These are phyloP conservation scores for Erythrophleum ivorense DNA, from an alignment of 331 rosid genomes.

Conservation along the genomic window DNA sequence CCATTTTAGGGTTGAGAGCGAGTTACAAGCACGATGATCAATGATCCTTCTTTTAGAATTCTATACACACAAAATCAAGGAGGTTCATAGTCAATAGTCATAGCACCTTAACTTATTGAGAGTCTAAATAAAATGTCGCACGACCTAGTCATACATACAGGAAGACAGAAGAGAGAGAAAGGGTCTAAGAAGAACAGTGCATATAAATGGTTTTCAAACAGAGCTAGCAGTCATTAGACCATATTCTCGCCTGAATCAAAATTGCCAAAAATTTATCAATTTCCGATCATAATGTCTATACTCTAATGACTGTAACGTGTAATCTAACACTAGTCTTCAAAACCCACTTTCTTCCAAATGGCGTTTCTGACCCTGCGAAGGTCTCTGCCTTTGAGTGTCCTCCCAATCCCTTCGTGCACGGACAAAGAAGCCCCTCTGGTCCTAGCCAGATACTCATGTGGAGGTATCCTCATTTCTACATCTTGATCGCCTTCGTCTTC, in stretches of 20 bases:
- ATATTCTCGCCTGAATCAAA: background rate
- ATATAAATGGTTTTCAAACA: background rate
- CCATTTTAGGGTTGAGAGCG: background rate
- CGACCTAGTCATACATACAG: background rate
- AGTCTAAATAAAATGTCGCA: background rate
- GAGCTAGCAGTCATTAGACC: constrained; percentile 26
- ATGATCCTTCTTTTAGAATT: constrained; percentile 19
- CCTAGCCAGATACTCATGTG: constrained; percentile 83
- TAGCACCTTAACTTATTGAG: background rate
- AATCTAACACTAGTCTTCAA: constrained; percentile 57
- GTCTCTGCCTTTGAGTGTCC: constrained; percentile 91
- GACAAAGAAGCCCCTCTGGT: constrained; percentile 80
- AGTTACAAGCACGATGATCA: constrained; percentile 35
- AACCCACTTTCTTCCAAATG: constrained; percentile 85
- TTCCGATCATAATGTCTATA: constrained; percentile 6
- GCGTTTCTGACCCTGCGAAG: constrained; percentile 88
- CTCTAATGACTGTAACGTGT: background rate
- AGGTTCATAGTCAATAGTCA: background rate
- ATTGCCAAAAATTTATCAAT: background rate
- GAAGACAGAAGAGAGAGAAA: background rate
- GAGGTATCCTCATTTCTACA: constrained; percentile 55
- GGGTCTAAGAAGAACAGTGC: background rate
- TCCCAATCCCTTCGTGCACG: constrained; percentile 90
- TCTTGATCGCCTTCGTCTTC: constrained; percentile 12
- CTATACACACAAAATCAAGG: constrained; percentile 40